Evolutionary conservation across 1,139 yeast genomes (phyloP), one percentile per base, ranked within the genome.

Genomic region (Hyphopichia khmerensis): DNA sequence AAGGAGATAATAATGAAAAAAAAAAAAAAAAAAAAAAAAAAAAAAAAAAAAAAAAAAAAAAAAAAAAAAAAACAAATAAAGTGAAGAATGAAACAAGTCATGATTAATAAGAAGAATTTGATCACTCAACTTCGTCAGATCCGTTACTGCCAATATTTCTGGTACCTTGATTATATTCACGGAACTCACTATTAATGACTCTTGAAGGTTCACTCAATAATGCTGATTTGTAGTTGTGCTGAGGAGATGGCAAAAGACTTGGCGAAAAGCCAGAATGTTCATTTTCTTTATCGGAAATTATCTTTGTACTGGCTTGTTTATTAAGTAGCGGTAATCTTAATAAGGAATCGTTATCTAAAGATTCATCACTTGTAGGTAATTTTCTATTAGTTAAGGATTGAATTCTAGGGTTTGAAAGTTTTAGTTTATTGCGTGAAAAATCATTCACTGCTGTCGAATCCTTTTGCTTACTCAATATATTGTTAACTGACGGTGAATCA

Each of bases 281-380:
- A 21, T 33, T 33, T 21, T 19, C 33, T 26, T 29, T 36, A 30
- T 39, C 24, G 38, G 42, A 37, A 14, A 47, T 32, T 2, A 63
- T 42, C 42, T 55, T 61, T 1, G 63, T 55, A 45, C 70, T 65
- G 13, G 73, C 74, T 41, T 54, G 62, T 42, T 65, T 69, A 46
- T 69, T 69, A 31, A 69, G 57, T 23, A 69, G 49, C 3, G 70
- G 70, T 19, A 57, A 48, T 42, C 55, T 59, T 11, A 60, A 43
- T 5, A 40, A 45, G 2, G 45, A 35, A 16, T 47, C 49, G 17
- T 31, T 27, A 26, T 40, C 38, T 23, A 51, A 50, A 34, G 39
- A 18, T 8, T 46, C 51, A 18, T 54, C 42, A 24, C 52, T 57
- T 9, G 53, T 45, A 13, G 47, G 52, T 40, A 52, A 47, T 36